Base-by-base conservation (phyloP, 2,329 filamentous ascomycete species). In the Zymoseptoria crescenta region DNA sequence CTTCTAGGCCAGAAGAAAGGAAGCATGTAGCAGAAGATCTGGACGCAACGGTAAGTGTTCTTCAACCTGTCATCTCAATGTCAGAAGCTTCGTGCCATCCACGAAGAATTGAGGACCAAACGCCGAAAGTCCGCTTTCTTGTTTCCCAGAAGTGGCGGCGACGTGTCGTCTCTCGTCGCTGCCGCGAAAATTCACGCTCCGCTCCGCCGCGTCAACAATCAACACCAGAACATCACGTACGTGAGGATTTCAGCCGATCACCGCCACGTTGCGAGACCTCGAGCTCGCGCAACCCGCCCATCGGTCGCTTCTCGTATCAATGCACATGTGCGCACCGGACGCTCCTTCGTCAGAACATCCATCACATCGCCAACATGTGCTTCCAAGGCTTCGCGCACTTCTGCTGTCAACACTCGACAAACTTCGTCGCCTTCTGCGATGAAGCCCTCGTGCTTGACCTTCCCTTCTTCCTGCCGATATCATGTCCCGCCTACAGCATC, bases 331-430 rank as follows among this genome's bases (percentile, higher is more conserved):
- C 35, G 28, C 48, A 52, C 51, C 52, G 35, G 45, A 49, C n/a
- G 20, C 16, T 30, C 54, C 52, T 28, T 29, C 51, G 16, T 19
- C 21, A 27, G 4, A 27, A 10, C 54, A 55, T 24, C n/a, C 4
- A 13, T 29, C 45, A 16, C 21, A 19, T 28, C 30, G 27, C 48
- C 58, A 61, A 29, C 49, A 71, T 71, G 69, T 71, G 69, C 58
- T 68, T 62, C 49, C 64, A 66, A 27, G 61, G 59, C 16, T 65
- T 60, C 56, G 58, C 54, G 28, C 48, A 63, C 24, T 67, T 62
- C 57, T 49, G 30, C n/a, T 71, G 69, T 58, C 63, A 65, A 27
- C 68, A 70, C 58, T 57, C n/a, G 16, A 50, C 49, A n/a, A n/a
- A 60, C 16, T 55, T 56, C 19, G 61, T 65, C 21, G n/a, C 45